phyloP scores from a whole-genome alignment of 805 yeast genomes.

The Metschnikowia gelsemii region DNA sequence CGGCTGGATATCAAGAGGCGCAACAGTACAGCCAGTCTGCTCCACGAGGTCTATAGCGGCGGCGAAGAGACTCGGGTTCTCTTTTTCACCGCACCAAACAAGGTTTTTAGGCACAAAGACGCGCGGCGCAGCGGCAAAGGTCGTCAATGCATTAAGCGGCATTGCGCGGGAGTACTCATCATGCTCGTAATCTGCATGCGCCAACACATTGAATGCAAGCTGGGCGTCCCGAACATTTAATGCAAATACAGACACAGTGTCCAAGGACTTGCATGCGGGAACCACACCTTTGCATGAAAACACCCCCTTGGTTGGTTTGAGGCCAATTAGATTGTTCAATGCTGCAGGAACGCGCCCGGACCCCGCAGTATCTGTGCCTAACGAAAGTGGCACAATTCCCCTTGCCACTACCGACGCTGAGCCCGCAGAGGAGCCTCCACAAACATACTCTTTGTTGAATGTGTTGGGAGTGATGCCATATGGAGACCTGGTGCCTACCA shows the following conservation, averaged over 20 bases:
- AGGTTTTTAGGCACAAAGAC: slow-evolving; percentile 76
- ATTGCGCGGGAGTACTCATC: slow-evolving; percentile 81
- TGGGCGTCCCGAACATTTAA: slow-evolving; percentile 82
- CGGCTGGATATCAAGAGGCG: slow-evolving; percentile 69
- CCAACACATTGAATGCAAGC: slow-evolving; percentile 65
- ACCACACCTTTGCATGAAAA: slow-evolving; percentile 91
- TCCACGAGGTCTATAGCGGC: slow-evolving; percentile 53
- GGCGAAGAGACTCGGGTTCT: slow-evolving; percentile 69
- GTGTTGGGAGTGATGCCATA: slow-evolving; percentile 87
- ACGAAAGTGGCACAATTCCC: slow-evolving; percentile 83
- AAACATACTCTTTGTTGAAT: slow-evolving; percentile 72
- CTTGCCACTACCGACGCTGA: slow-evolving; percentile 90
- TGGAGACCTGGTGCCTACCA: slow-evolving; percentile 94
- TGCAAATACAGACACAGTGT: slow-evolving; percentile 86
- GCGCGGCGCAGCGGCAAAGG: slow-evolving; percentile 58
- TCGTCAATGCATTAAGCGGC: slow-evolving; percentile 63
- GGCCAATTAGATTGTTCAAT: slow-evolving; percentile 84
- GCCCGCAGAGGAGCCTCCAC: slow-evolving; percentile 96
- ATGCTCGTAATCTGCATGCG: slow-evolving; percentile 60
- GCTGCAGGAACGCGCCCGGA: slow-evolving; percentile 98
- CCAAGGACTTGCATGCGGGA: slow-evolving; percentile 94
- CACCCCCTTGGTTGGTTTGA: slow-evolving; percentile 89
- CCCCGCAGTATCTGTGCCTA: slow-evolving; percentile 98
- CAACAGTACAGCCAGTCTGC: slow-evolving; percentile 51
- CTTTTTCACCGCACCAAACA: slow-evolving; percentile 78